These are phyloP conservation scores for Arabidopsis lyrata DNA, from an alignment of 441 rosid species.

Conservation along the genomic window DNA sequence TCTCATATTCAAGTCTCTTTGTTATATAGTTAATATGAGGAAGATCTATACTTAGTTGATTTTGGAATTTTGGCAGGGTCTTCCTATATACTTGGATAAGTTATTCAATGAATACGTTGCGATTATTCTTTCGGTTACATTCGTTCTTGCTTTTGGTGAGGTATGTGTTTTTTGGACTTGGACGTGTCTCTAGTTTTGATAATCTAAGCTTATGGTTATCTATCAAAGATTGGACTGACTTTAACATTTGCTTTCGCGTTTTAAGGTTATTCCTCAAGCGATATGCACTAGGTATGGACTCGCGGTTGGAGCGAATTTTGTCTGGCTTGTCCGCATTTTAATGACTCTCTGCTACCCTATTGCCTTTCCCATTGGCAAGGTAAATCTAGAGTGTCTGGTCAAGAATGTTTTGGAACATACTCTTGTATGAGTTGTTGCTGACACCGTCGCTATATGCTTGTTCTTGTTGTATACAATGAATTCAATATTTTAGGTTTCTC, in stretches of 20 bases:
- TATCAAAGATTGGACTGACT: conserved; percentile 1
- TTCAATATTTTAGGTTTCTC: neutral
- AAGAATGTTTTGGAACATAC: neutral
- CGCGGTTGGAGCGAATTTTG: conserved; percentile 92
- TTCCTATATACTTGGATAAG: conserved; percentile 92
- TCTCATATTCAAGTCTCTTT: neutral
- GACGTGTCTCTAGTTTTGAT: neutral
- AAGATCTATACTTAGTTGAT: neutral
- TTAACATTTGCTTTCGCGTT: conserved; percentile 17
- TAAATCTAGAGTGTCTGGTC: conserved; percentile 33
- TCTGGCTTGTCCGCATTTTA: conserved; percentile 83
- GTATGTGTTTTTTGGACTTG: conserved; percentile 46
- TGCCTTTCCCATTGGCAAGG: conserved; percentile 97
- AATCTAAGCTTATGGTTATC: neutral
- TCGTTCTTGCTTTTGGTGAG: conserved; percentile 91
- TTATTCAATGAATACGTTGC: conserved; percentile 93
- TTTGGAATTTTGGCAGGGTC: conserved; percentile 61
- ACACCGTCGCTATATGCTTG: too few relatives aligned
- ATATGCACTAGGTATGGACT: conserved; percentile 95
- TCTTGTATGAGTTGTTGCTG: too few relatives aligned
- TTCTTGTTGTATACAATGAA: neutral
- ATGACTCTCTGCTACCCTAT: conserved; percentile 94
- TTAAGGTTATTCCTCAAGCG: conserved; percentile 97
- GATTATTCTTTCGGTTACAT: conserved; percentile 87
- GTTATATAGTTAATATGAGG: too few relatives aligned